These are phyloP conservation scores for Eucalyptus curtisii DNA, from an alignment of 345 rosid genomes.

Conservation along the genomic window DNA sequence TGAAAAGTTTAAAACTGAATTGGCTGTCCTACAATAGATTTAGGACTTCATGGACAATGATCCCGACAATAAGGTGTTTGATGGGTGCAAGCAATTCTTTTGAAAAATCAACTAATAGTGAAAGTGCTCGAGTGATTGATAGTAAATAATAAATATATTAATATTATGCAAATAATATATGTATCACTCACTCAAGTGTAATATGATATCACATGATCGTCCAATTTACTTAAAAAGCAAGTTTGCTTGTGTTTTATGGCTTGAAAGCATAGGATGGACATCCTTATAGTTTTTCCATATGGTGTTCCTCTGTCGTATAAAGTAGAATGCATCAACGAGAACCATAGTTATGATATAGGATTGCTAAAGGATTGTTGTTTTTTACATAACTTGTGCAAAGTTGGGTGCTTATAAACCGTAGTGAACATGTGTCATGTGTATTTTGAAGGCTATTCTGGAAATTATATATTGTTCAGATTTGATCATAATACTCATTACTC, in stretches of 20 bases:
- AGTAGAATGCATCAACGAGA: not conserved
- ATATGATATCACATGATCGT: not conserved
- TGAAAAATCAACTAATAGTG: not conserved
- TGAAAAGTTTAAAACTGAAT: not conserved
- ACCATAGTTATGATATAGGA: not conserved
- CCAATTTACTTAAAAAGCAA: not conserved
- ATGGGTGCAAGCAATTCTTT: not conserved
- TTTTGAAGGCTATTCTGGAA: not conserved
- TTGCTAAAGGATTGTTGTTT: not conserved
- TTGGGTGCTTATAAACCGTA: not conserved
- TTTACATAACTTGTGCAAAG: not conserved
- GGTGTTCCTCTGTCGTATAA: not conserved
- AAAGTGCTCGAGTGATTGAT: not conserved
- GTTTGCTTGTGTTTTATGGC: not conserved
- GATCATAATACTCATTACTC: not conserved
- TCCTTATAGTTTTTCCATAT: not conserved
- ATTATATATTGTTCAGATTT: not conserved
- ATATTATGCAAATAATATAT: not conserved
- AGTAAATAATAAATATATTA: not conserved
- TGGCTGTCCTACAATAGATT: rapidly evolving
- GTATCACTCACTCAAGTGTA: not conserved
- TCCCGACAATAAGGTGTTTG: not conserved
- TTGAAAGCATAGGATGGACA: not conserved
- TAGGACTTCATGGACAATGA: not conserved
- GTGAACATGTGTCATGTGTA: not conserved